Base-by-base conservation (phyloP, 805 yeast species). In the Yamadazyma phyllophila region DNA sequence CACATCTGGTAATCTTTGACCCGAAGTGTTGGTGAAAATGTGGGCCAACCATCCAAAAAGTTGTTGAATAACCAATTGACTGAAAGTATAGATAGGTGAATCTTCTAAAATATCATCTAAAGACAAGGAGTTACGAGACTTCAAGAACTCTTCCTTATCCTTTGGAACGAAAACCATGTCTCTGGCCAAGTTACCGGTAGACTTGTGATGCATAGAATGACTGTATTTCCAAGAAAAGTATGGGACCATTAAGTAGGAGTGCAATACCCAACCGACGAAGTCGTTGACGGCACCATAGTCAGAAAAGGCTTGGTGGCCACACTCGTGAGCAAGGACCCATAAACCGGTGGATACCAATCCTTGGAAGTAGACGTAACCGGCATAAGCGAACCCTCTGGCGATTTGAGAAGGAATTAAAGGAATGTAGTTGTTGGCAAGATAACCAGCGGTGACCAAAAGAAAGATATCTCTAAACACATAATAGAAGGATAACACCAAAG, bases 301-400 rank as follows among this genome's bases (percentile, higher is more conserved):
- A 33, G 85, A 76, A 66, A 88, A 88, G 16, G 96, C 96, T 56
- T 81, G 85, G 65, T 88, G 96, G 49, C 96, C 96, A 73, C 96
- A 88, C 67, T 88, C 96, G 66, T 88, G 96, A 43, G 95, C 94
- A 69, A 88, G 61, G 41, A 88, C 85, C 96, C 96, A 88, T 40
- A 83, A 44, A 39, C 96, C 96, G 26, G 90, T 45, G 30, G 35
- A 24, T 30, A 41, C 45, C 24, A 45, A 34, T 12, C 48, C 45
- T 34, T 43, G 50, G 35, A 47, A 44, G 13, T 32, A 32, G 26
- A 36, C 36, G 35, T 51, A 48, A n/a, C 39, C 52, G 31, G 43
- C 11, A 36, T 51, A 51, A 39, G 78, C 76, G 7, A 68, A 61
- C 47, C 76, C 75, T 52, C 94, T 76, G 6, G 73, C 57, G 10